Conservation (phyloP, 768 basidiomycete genomes). For the Clathrus columnatus region DNA sequence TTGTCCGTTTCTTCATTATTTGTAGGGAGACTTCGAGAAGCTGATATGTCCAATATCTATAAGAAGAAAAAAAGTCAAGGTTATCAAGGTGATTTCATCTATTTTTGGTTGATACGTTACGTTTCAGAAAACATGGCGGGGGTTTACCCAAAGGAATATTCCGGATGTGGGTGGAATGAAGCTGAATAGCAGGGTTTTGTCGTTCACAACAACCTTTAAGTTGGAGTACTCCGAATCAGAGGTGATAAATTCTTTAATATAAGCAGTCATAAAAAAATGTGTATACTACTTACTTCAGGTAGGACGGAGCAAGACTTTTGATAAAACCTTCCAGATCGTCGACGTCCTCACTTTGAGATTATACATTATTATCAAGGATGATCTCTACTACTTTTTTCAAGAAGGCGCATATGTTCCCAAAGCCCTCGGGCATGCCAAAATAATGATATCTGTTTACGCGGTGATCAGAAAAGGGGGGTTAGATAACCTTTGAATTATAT, state of each 20-base stretch:
- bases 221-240: conserved; percentile 34
- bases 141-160: conserved; percentile 79
- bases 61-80: too few relatives aligned
- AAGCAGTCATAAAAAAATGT: conserved; percentile 28
- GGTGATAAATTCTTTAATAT: conserved; percentile 22
- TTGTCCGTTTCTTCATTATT: too few relatives aligned
- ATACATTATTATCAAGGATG: conserved; percentile 22
- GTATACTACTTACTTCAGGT: conserved; percentile 35
- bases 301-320: conserved; percentile 50
- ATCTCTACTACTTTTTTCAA: conserved; percentile 53
- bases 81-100: too few relatives aligned
- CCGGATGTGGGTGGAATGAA: conserved; percentile 74
- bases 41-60: too few relatives aligned
- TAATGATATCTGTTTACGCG: conserved; percentile 48
- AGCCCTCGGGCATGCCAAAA: too few relatives aligned
- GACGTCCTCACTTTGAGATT: conserved; percentile 20
- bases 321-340: conserved; percentile 41
- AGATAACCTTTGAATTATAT: not conserved
- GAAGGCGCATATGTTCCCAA: conserved; percentile 79
- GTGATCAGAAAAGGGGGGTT: not conserved
- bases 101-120: not conserved
- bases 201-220: conserved; percentile 10
- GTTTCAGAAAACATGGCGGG: not conserved
- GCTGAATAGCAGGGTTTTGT: conserved; percentile 38
- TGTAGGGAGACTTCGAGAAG: too few relatives aligned